Evolutionary conservation across 805 yeast genomes (phyloP).

Genomic region (Myxozyma monticola): DNA sequence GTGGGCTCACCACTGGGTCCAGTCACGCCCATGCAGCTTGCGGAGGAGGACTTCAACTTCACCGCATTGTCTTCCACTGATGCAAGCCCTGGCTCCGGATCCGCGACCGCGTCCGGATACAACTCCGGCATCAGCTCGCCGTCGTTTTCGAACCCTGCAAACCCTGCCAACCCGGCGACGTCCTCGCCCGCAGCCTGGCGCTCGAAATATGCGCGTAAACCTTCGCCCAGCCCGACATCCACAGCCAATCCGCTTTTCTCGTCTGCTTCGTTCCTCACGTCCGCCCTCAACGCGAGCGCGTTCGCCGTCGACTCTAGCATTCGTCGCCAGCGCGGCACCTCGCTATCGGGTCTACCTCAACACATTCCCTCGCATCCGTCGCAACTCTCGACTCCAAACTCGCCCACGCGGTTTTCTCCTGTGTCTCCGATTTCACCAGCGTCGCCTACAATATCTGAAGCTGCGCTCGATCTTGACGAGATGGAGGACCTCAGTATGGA

Average conservation of each 20-base stretch:
- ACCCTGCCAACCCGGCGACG: not conserved
- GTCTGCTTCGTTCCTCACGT: slow-evolving; percentile 7
- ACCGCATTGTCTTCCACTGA: no score
- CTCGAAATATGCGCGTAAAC: no score
- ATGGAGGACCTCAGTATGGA: slow-evolving; percentile 8
- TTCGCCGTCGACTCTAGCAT: slow-evolving; percentile 3
- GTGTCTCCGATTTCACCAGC: slow-evolving; percentile 5
- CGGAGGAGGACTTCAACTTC: slow-evolving; percentile 30
- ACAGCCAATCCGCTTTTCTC: no score
- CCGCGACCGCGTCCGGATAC: not conserved
- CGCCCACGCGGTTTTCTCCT: not conserved
- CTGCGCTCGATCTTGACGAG: not conserved
- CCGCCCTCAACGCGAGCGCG: slow-evolving; percentile 4
- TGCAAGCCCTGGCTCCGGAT: slow-evolving; percentile 17
- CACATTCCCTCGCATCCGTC: not conserved
- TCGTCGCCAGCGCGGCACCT: slow-evolving; percentile 1
- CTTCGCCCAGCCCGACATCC: no score
- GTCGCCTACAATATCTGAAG: slow-evolving; percentile 2
- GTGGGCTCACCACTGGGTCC: slow-evolving; percentile 28
- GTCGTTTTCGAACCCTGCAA: not conserved
- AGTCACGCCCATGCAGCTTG: slow-evolving; percentile 29
- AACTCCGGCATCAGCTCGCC: not conserved
- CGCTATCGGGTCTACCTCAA: not conserved
- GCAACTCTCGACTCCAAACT: not conserved
- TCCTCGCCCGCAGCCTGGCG: no score